Evolutionary conservation across 2,329 filamentous ascomycete species (phyloP).

Genomic region (Aureobasidium sp.): DNA sequence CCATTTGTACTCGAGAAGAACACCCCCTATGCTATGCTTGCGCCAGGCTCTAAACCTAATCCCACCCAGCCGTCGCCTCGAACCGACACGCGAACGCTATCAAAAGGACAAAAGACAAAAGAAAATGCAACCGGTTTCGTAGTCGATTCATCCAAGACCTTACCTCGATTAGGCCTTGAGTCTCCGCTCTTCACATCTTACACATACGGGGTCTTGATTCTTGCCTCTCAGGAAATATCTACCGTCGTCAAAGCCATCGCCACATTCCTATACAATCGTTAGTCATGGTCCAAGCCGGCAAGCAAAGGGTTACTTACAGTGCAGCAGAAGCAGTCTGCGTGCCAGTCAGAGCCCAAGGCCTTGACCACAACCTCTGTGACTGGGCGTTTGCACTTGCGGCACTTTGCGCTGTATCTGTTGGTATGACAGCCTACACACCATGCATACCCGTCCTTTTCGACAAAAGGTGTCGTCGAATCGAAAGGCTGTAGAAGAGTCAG

Average conservation of each 20-base stretch:
- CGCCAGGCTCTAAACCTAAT: not conserved
- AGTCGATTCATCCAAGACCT: not conserved
- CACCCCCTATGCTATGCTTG: not conserved
- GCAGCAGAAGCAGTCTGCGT: conserved; percentile 85
- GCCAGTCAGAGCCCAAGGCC: conserved; percentile 88
- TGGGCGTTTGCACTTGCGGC: conserved; percentile 72
- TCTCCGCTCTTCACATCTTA: conserved; percentile 54
- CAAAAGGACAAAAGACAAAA: not conserved
- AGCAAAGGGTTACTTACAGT: conserved; percentile 35
- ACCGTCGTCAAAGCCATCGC: conserved; percentile 54
- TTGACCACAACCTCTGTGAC: conserved; percentile 87
- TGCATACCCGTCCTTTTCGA: conserved; percentile 95
- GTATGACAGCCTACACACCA: conserved; percentile 96
- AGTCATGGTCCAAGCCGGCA: conserved; percentile 14
- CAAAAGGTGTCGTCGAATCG: conserved; percentile 64
- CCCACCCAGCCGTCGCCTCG: not conserved
- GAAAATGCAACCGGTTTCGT: not conserved
- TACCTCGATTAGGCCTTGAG: conserved; percentile 47
- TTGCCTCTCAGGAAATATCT: conserved; percentile 57
- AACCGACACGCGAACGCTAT: conserved; percentile 1
- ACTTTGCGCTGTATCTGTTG: conserved; percentile 83
- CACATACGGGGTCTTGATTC: conserved; percentile 54
- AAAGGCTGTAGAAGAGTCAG: conserved; percentile 43
- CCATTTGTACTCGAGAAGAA: not conserved
- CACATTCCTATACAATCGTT: conserved; percentile 46